Percentiles rank a stretch among this genome's conserved stretches.
Conservation (phyloP, 331 rosid genomes). For the Telfairia occidentalis region DNA sequence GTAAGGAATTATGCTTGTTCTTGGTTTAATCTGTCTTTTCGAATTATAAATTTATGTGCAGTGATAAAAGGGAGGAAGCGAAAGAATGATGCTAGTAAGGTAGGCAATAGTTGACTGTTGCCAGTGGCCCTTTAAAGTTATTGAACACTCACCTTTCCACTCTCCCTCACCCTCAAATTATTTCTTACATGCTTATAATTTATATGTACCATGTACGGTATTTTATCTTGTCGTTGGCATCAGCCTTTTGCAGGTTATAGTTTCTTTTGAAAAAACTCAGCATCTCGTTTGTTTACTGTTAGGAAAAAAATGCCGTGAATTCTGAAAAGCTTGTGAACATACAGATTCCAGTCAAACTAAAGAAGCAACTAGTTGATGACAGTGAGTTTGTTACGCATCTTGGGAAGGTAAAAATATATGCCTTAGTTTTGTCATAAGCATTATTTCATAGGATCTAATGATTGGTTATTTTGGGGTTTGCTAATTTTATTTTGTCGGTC, state of each 20-base stretch:
- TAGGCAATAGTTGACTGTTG: constrained; percentile 20
- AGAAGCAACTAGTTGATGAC: constrained; percentile 81
- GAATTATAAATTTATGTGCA: constrained; percentile 36
- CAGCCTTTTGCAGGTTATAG: not conserved
- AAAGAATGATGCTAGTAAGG: constrained; percentile 54
- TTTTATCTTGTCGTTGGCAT: not conserved
- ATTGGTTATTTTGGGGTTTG: not conserved
- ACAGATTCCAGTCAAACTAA: constrained; percentile 53
- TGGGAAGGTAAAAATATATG: constrained; percentile 53
- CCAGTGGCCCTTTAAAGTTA: not conserved
- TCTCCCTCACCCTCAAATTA: not conserved
- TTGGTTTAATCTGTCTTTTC: not conserved
- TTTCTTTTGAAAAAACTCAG: not conserved
- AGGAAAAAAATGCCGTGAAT: constrained; percentile 27
- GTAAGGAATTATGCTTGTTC: not conserved
- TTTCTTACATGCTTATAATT: not conserved
- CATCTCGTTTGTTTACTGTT: constrained; percentile 17
- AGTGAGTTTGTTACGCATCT: constrained; percentile 60
- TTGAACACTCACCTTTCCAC: not conserved
- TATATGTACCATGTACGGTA: not conserved
- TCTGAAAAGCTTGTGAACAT: constrained; percentile 47
- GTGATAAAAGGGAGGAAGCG: constrained; percentile 53
- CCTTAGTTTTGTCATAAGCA: not conserved
- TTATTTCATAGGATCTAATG: not conserved
- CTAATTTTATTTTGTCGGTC: not conserved